Evolutionary conservation across 1,284 basidiomycete genomes (phyloP), one percentile per base, ranked within the genome.

Genomic region (Grifola frondosa): DNA sequence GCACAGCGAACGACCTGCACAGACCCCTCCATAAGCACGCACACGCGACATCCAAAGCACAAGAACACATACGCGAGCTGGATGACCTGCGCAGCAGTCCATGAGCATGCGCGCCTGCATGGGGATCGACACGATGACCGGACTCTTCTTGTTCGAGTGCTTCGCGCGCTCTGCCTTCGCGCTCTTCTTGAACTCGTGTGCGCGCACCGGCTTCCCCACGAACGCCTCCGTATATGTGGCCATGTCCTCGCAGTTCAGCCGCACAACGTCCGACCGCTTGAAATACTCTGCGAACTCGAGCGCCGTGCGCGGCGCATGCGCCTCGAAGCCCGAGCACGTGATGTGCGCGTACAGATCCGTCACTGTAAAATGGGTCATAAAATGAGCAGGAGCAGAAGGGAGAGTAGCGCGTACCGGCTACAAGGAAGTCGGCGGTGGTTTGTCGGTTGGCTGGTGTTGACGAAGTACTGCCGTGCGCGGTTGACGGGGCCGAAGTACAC

Each of bases 51-150:
- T n/a, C n/a, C n/a, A n/a, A n/a, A n/a, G n/a, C n/a, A n/a, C n/a
- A n/a, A n/a, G n/a, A n/a, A n/a, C n/a, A n/a, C n/a, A n/a, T n/a
- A 65, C 46, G 51, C 30, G 12, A 63, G 40, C 37, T 62, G 52
- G 43, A 64, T 58, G 24, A 68, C 53, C 53, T 69, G 65, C n/a
- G 71, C 71, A 40, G 59, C 88, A 70, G 10, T 64, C 56, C 74
- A 88, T 81, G 36, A 86, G 77, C 5, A 82, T 75, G n/a, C 77
- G 65, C 13, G 76, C 74, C 62, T 91, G 86, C 75, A 83, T 78
- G 22, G 35, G 52, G 10, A 56, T 57, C 29, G 53, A 57, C 33
- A 60, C 57, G 30, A 61, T 59, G 40, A 59, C 67, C 19, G 65
- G 53, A 37, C 59, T 63, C 41, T 52, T 55, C 52, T 57, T 59